Conservation (phyloP, 1,139 yeast species). For the Hemisphaericaspora xylofermentans region DNA sequence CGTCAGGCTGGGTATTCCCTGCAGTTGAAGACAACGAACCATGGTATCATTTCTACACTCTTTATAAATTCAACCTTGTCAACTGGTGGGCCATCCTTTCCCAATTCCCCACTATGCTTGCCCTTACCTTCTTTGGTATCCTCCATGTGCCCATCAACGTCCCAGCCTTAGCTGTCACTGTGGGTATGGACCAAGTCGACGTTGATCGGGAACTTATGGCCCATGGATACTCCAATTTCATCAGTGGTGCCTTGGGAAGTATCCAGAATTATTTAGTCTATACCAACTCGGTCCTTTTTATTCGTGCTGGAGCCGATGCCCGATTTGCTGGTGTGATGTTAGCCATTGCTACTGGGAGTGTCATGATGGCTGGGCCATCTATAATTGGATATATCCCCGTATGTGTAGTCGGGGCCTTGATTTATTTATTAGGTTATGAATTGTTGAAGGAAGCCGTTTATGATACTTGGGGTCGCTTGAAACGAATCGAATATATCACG, state of each 20-base stretch:
- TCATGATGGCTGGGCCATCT: conserved; percentile 87
- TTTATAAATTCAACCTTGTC: conserved; percentile 68
- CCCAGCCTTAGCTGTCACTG: conserved; percentile 91
- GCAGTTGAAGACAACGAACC: conserved; percentile 68
- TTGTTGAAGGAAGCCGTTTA: conserved; percentile 78
- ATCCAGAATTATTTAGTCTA: conserved; percentile 93
- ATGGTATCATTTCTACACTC: conserved; percentile 82
- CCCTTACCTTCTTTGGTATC: conserved; percentile 91
- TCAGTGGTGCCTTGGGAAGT: conserved; percentile 83
- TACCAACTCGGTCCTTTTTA: conserved; percentile 87
- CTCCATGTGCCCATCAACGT: conserved; percentile 96
- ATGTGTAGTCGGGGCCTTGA: conserved; percentile 91
- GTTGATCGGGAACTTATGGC: conserved; percentile 93
- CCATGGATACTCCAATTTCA: conserved; percentile 88
- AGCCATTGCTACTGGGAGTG: conserved; percentile 74
- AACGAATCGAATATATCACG: conserved; percentile 77
- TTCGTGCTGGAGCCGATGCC: conserved; percentile 91
- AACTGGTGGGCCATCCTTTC: conserved; percentile 68
- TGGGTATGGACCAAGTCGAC: conserved; percentile 82
- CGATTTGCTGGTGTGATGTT: conserved; percentile 83
- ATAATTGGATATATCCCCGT: conserved; percentile 94
- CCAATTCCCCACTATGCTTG: conserved; percentile 90
- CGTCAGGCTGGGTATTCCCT: conserved; percentile 81
- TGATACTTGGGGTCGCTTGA: conserved; percentile 80
- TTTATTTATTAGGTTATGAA: conserved; percentile 88